A percentile compares a stretch with the other conserved stretches of the same genome.
phyloP scores from a whole-genome alignment of 139 green algal species.

The Chlamydomonas sp. region DNA sequence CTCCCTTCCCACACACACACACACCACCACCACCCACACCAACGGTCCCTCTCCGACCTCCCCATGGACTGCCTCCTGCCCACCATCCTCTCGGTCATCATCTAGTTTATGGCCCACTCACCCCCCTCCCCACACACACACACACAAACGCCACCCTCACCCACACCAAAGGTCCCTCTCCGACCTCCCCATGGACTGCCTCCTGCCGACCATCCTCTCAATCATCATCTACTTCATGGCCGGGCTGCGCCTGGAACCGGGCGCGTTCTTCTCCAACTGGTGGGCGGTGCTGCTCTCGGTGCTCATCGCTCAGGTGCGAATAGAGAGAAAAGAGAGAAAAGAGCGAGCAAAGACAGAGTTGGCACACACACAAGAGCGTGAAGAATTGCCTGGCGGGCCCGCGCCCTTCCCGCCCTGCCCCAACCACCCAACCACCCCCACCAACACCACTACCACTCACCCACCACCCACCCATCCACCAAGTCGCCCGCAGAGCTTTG shows the following conservation, averaged over 20 bases:
- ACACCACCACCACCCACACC: not conserved
- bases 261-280: slow-evolving; percentile 50
- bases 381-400: no score
- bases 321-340: no score
- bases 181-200: slow-evolving; percentile 71
- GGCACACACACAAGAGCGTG: no score
- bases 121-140: not conserved
- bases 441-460: no score
- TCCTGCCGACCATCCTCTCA: slow-evolving; percentile 48
- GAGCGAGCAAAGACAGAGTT: no score
- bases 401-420: no score
- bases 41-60: slow-evolving; percentile 36
- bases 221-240: slow-evolving; percentile 59
- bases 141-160: not conserved
- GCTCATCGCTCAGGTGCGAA: not conserved
- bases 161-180: not conserved
- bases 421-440: no score
- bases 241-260: slow-evolving; percentile 31
- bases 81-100: slow-evolving; percentile 48
- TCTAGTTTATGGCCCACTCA: slow-evolving; percentile 52
- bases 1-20: not conserved
- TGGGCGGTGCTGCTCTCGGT: slow-evolving; percentile 2
- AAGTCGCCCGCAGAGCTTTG: slow-evolving; percentile 56
- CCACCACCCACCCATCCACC: no score
- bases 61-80: slow-evolving; percentile 67